These are phyloP conservation scores for Cytospora leucostoma DNA, from an alignment of 2,329 filamentous ascomycete species.

Conservation along the genomic window DNA sequence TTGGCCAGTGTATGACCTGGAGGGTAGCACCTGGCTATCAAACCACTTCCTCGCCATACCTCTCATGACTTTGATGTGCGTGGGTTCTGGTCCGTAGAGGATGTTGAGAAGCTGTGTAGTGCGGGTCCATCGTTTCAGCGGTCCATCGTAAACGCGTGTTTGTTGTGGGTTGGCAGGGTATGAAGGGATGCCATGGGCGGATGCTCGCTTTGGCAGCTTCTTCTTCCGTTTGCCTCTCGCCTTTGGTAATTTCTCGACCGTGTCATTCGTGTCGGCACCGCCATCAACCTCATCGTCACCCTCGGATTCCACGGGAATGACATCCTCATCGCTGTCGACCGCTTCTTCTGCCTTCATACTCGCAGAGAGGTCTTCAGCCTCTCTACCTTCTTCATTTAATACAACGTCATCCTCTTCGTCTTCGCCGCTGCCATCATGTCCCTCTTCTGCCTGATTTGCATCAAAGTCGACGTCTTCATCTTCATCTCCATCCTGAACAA, in stretches of 20 bases:
- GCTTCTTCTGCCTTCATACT: not conserved
- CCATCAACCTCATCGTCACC: conserved; percentile 6
- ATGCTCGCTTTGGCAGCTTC: conserved; percentile 17
- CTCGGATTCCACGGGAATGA: conserved; percentile 10
- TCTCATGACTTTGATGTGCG: conserved; percentile 40
- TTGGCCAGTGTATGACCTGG: conserved; percentile 34
- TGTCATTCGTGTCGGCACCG: not conserved
- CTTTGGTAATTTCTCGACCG: conserved; percentile 9
- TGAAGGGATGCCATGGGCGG: conserved; percentile 38
- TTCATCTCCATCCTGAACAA: not conserved
- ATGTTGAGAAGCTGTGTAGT: conserved; percentile 41
- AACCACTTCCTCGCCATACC: conserved; percentile 46
- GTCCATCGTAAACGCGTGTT: conserved; percentile 42
- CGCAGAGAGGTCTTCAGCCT: not conserved
- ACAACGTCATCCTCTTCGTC: conserved; percentile 1
- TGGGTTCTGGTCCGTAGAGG: conserved; percentile 46
- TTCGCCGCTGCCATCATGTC: conserved; percentile 10
- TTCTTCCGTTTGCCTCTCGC: conserved; percentile 15
- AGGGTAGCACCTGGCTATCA: conserved; percentile 44
- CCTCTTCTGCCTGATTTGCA: conserved; percentile 5
- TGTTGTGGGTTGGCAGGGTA: conserved; percentile 36
- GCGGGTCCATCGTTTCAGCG: conserved; percentile 40
- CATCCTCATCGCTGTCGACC: conserved; percentile 8
- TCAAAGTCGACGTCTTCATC: conserved; percentile 16
- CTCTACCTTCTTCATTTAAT: not conserved